Evolutionary conservation across 768 basidiomycete genomes (phyloP), one percentile per base, ranked within the genome.

Genomic region (Termitomyces sp.): DNA sequence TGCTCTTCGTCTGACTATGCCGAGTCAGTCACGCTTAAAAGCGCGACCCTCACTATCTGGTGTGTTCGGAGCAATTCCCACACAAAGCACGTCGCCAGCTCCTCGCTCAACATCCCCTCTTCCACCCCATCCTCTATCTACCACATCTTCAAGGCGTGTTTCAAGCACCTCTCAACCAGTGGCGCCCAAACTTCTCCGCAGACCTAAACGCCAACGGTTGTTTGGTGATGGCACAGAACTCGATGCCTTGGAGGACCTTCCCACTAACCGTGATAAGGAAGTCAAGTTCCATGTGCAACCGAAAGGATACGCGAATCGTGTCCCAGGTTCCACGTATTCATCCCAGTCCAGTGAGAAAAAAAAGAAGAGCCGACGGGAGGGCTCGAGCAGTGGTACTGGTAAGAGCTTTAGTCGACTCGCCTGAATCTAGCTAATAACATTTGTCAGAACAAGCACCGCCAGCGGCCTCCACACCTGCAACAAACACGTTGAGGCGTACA

Each of bases 141-240:
- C 72, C 40, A 48, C 74, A 19, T 84, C 83, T 28, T 62, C 72
- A 49, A 78, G 73, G 47, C 74, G 67, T 17, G 53, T 65, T 41
- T 71, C 68, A 59, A 74, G 65, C 41, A 71, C 68, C 59, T 70
- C 75, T 45, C 72, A 68, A 37, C 75, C 78, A 34, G 64, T 80
- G 2, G 76, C 74, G 34, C 82, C 87, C 6, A 90, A 85, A 70
- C 69, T 91, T 12, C 71, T 93, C 24, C 82, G 85, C 51, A 77
- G 84, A 61, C 90, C 90, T 12, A 93, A 92, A 70, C 86, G 89
- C 38, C 79, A 78, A 58, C 77, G 83, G 51, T 81, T 81, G 14
- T 93, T 87, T 63, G 90, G 90, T 5, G 89, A 93, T 64, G 94
- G 94, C 14, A 93, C 91, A 10, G 94, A 96, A 67, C 73, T 97